Conservation (phyloP, 2,329 filamentous ascomycete genomes). For the Drechslerella dactyloides region DNA sequence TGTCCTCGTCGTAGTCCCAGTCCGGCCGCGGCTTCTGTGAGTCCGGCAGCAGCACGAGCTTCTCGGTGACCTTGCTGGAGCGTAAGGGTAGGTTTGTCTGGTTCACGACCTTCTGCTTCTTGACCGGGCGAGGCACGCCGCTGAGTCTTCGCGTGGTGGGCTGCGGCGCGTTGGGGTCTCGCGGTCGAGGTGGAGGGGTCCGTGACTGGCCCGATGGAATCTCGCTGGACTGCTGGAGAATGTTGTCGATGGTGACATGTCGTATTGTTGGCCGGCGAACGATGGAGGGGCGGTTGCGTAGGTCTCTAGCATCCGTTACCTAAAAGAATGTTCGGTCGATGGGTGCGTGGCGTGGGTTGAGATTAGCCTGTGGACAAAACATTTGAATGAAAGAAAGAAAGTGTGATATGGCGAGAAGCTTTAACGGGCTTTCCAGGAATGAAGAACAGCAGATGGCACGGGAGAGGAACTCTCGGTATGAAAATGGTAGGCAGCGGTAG, state of each 20-base stretch:
- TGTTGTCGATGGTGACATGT: conserved; percentile 89
- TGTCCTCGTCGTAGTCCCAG: conserved; percentile 67
- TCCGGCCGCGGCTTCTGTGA: conserved; percentile 63
- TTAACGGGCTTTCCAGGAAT: conserved; percentile 33
- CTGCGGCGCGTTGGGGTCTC: conserved; percentile 63
- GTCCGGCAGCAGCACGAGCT: conserved; percentile 92
- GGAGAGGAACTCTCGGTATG: conserved; percentile 43
- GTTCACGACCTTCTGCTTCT: conserved; percentile 61
- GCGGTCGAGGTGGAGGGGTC: conserved; percentile 66
- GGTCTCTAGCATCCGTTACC: conserved; percentile 68
- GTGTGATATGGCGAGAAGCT: conserved; percentile 30
- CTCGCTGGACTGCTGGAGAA: conserved; percentile 90
- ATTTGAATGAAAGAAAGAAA: conserved; percentile 54
- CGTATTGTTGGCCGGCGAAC: conserved; percentile 63
- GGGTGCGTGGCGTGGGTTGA: background rate
- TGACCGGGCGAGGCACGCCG: conserved; percentile 58
- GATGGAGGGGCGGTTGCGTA: conserved; percentile 56
- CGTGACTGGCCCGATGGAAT: conserved; percentile 93
- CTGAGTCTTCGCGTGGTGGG: conserved; percentile 59
- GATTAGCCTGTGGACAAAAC: background rate
- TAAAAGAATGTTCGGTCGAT: conserved; percentile 55
- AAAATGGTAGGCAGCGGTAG: conserved; percentile 37
- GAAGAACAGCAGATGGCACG: conserved; percentile 15
- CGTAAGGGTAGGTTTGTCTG: conserved; percentile 73
- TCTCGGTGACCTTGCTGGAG: conserved; percentile 93